Evolutionary conservation across 805 yeast species (phyloP).

Genomic region (Hemisphaericaspora nanyangensis): DNA sequence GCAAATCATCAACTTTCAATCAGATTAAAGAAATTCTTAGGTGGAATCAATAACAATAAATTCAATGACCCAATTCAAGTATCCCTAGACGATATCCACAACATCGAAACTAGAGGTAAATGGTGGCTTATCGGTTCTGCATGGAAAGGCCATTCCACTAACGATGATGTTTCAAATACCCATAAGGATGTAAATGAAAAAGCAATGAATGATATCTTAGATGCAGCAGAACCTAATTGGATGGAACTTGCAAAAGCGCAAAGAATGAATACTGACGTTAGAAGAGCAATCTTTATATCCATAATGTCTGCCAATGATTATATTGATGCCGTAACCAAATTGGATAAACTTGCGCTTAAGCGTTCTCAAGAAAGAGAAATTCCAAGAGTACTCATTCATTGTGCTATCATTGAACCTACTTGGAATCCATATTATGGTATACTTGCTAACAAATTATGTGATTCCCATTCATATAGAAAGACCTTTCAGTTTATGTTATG

Average conservation of each 20-base stretch:
- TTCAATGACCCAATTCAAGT: slow-evolving; percentile 79
- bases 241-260: slow-evolving; percentile 77
- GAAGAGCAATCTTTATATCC: slow-evolving; percentile 90
- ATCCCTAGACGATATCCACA: slow-evolving; percentile 72
- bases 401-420: slow-evolving; percentile 75
- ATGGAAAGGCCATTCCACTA: slow-evolving; percentile 68
- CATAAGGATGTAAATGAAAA: slow-evolving; percentile 28
- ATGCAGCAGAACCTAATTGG: slow-evolving; percentile 81
- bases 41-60: slow-evolving; percentile 44
- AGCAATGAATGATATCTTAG: slow-evolving; percentile 58
- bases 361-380: slow-evolving; percentile 82
- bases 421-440: slow-evolving; percentile 90
- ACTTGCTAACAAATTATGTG: slow-evolving; percentile 73
- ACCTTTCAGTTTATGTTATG: slow-evolving; percentile 86
- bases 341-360: slow-evolving; percentile 77
- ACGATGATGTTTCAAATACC: background rate
- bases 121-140: slow-evolving; percentile 99
- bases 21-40: slow-evolving; percentile 62
- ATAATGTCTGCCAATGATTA: slow-evolving; percentile 94
- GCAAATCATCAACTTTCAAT: slow-evolving; percentile 48
- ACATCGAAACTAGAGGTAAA: slow-evolving; percentile 78
- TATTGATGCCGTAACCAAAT: slow-evolving; percentile 76
- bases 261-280: slow-evolving; percentile 91
- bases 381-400: slow-evolving; percentile 79
- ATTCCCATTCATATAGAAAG: slow-evolving; percentile 69